Base-by-base conservation (phyloP, 192 early-diverging fungal genomes). In the Linnemannia hyalina region DNA sequence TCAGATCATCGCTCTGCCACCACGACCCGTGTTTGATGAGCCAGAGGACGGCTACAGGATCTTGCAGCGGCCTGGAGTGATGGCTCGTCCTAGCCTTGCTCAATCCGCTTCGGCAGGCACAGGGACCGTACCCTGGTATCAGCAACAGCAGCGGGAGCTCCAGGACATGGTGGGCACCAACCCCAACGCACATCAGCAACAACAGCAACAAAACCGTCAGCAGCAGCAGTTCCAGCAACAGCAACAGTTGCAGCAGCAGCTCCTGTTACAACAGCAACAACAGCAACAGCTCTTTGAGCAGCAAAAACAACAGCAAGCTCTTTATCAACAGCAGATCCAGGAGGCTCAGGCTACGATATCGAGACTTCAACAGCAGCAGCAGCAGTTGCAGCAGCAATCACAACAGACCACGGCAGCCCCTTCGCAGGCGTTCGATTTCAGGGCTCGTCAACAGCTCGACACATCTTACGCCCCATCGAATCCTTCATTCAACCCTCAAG, bases 291-390 rank as follows among this genome's bases (percentile, higher is more conserved):
- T 77, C 3, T 71, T 68, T 32, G 68, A 81, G 42, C 73, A 80
- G 36, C 84, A 86, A 40, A 79, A 81, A 32, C 84, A 86, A 6
- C 84, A 86, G 57, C 84, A 86, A 15, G 84, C 63, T 2, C 54
- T 80, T 20, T 86, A 81, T 52, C 84, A 86, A 63, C 57, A 81
- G 29, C 84, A 86, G 35, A 86, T 86, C 35, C 84, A 86, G 35
- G 75, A 86, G 29, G 84, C 84, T 13, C 84, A 86, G 23, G 84
- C 80, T 29, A 86, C 84, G 35, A 86, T 86, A 46, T 20, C 49
- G 16, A 73, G 84, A 23, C 79, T 86, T 36, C 84, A 86, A 36
- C 79, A 85, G 18, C 83, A 85, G 20, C 83, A 85, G 40, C 69
- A 75, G 18, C 75, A 80, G 35, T 70, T 85, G 36, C 83, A 85